These are phyloP conservation scores for Claviceps pazoutovae DNA, from an alignment of 2,329 filamentous ascomycete species.

Conservation along the genomic window DNA sequence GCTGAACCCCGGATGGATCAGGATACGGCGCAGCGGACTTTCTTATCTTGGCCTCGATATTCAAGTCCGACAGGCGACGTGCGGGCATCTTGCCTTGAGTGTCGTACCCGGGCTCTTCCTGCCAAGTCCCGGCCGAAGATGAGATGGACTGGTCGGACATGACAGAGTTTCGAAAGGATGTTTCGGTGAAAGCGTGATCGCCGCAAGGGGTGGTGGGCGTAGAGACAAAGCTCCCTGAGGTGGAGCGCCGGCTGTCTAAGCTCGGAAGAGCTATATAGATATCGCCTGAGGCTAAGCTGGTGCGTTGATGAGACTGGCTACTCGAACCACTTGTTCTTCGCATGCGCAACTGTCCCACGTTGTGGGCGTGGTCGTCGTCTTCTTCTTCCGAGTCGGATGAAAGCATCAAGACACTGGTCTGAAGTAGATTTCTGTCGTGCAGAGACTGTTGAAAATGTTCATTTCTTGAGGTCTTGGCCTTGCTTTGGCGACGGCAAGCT, in stretches of 20 bases:
- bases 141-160: slow-evolving; percentile 25
- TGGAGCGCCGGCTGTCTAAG: slow-evolving; percentile 4
- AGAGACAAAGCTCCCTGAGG: slow-evolving; percentile 7
- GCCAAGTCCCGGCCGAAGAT: slow-evolving; percentile 21
- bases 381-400: slow-evolving; percentile 45
- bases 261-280: slow-evolving; percentile 30
- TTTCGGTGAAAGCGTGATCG: slow-evolving; percentile 13
- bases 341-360: slow-evolving; percentile 1
- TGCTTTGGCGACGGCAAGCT: slow-evolving; percentile 39
- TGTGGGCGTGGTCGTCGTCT: slow-evolving; percentile 9
- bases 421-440: slow-evolving; percentile 35
- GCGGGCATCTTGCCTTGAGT: slow-evolving; percentile 26
- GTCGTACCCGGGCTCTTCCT: slow-evolving; percentile 17
- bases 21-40: background rate
- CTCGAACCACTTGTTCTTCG: slow-evolving; percentile 9
- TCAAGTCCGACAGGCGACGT: slow-evolving; percentile 12
- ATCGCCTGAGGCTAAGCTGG: slow-evolving; percentile 26
- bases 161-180: slow-evolving; percentile 16
- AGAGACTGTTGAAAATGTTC: slow-evolving; percentile 27
- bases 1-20: slow-evolving; percentile 22
- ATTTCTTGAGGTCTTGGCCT: slow-evolving; percentile 35
- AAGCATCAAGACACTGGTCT: slow-evolving; percentile 41
- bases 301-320: slow-evolving; percentile 22
- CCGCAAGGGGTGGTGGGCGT: slow-evolving; percentile 14
- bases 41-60: slow-evolving; percentile 3